These are phyloP conservation scores for Pseudogymnoascus destructans DNA, from an alignment of 2,329 filamentous ascomycete species.

Conservation along the genomic window DNA sequence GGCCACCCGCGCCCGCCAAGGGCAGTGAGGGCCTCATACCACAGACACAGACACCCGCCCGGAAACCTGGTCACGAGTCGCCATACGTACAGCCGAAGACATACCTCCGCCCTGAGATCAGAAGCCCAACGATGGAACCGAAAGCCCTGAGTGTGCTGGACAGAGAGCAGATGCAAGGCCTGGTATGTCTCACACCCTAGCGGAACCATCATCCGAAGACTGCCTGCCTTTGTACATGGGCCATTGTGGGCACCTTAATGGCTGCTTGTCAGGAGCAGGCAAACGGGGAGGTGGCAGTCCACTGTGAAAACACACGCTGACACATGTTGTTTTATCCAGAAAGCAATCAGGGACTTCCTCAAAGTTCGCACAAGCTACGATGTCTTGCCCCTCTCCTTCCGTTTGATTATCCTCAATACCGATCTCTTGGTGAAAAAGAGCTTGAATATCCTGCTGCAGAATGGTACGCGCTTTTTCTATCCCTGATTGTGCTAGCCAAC, in stretches of 20 bases:
- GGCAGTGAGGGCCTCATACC: constrained; percentile 14
- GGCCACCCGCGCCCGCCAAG: constrained; percentile 20
- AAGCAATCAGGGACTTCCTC: constrained; percentile 87
- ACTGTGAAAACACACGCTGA: neutral
- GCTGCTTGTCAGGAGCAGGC: neutral
- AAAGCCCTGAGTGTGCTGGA: constrained; percentile 48
- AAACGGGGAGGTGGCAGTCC: neutral
- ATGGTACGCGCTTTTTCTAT: constrained; percentile 45
- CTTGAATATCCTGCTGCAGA: constrained; percentile 86
- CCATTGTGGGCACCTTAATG: neutral
- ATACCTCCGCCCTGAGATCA: constrained; percentile 25
- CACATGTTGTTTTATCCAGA: constrained; percentile 35
- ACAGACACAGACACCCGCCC: constrained; percentile 21
- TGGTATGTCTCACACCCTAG: constrained; percentile 43
- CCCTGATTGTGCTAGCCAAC: neutral
- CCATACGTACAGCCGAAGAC: constrained; percentile 26
- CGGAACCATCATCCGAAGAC: constrained; percentile 1
- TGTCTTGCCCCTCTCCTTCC: constrained; percentile 89
- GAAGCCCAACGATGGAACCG: constrained; percentile 23
- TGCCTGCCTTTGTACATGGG: neutral
- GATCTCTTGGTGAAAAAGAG: constrained; percentile 94
- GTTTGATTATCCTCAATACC: constrained; percentile 90
- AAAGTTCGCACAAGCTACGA: constrained; percentile 96
- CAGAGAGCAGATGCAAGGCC: constrained; percentile 62
- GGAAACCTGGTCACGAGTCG: constrained; percentile 23